Evolutionary conservation across 768 basidiomycete genomes (phyloP).

Genomic region (Neoboletus subvelutipes): DNA sequence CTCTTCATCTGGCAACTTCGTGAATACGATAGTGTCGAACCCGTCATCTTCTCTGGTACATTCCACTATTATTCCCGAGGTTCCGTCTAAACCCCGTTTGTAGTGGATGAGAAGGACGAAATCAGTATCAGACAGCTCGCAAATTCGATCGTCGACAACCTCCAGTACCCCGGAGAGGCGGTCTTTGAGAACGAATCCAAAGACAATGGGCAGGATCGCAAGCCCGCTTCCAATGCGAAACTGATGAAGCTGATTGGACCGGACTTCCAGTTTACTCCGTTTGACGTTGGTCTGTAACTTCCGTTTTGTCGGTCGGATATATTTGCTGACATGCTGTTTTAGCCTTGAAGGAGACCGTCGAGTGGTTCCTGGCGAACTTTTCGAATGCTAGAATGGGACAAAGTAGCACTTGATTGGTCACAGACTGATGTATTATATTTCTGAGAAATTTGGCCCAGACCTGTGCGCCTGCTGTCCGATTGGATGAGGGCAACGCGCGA

Average conservation of each 20-base stretch:
- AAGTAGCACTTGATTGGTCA: conserved; percentile 12
- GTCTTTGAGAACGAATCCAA: conserved; percentile 61
- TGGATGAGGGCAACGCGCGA: not conserved
- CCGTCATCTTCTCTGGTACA: conserved; percentile 85
- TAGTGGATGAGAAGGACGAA: conserved; percentile 92
- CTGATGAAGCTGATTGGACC: conserved; percentile 66
- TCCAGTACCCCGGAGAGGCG: conserved; percentile 79
- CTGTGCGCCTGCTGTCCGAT: not conserved
- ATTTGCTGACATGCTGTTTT: conserved; percentile 1
- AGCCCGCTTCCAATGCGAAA: conserved; percentile 93
- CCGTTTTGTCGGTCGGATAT: not conserved
- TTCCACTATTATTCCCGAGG: not conserved
- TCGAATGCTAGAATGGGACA: conserved; percentile 64
- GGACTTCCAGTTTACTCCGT: conserved; percentile 88
- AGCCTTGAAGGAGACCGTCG: conserved; percentile 77
- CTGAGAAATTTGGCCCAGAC: not conserved
- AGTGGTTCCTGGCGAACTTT: conserved; percentile 88
- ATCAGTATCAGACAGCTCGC: conserved; percentile 90
- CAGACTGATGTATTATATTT: conserved; percentile 8
- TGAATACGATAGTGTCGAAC: conserved; percentile 91
- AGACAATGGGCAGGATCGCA: conserved; percentile 93
- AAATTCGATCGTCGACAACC: conserved; percentile 83
- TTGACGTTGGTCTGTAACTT: conserved; percentile 62
- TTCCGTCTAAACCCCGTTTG: not conserved
- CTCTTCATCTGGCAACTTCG: conserved; percentile 91